Evolutionary conservation across 371 early-diverging fungal species (phyloP).

Genomic region (Circinella umbellata): DNA sequence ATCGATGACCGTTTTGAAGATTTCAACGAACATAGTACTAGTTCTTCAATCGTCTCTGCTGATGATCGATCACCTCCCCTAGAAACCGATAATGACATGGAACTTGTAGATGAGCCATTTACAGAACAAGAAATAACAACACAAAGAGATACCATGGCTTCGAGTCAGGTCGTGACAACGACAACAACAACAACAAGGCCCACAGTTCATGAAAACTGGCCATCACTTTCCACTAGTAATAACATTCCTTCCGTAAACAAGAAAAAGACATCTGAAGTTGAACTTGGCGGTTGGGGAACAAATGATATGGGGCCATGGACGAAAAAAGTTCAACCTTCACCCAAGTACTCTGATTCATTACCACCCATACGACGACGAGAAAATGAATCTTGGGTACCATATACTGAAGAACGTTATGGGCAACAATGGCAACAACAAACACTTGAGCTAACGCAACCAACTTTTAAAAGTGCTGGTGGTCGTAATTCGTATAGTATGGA

Average conservation of each 20-base stretch:
- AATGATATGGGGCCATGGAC: conserved; percentile 8
- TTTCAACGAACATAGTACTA: not conserved
- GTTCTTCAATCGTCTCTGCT: too few relatives aligned
- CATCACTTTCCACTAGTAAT: not conserved
- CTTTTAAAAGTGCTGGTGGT: not conserved
- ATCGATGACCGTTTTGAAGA: not conserved
- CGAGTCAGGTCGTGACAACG: too few relatives aligned
- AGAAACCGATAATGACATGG: not conserved
- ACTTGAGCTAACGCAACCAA: not conserved
- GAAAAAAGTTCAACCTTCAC: conserved; percentile 7
- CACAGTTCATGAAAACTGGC: conserved; percentile 14
- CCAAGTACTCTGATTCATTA: not conserved
- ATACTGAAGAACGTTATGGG: conserved; percentile 9
- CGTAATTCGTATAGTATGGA: conserved; percentile 4
- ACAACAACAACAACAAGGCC: not conserved
- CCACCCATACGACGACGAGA: not conserved
- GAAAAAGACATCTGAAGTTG: not conserved
- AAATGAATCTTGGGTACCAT: conserved; percentile 19
- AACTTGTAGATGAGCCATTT: not conserved
- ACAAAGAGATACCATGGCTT: not conserved
- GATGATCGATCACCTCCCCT: too few relatives aligned
- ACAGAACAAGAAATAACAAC: not conserved
- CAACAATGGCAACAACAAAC: conserved; percentile 19
- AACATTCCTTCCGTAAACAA: not conserved
- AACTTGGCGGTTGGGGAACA: conserved; percentile 39